A percentile compares a stretch with the other conserved stretches of the same genome.
phyloP scores from a whole-genome alignment of 805 yeast genomes.

The Lipomyces spencermartinsiae region DNA sequence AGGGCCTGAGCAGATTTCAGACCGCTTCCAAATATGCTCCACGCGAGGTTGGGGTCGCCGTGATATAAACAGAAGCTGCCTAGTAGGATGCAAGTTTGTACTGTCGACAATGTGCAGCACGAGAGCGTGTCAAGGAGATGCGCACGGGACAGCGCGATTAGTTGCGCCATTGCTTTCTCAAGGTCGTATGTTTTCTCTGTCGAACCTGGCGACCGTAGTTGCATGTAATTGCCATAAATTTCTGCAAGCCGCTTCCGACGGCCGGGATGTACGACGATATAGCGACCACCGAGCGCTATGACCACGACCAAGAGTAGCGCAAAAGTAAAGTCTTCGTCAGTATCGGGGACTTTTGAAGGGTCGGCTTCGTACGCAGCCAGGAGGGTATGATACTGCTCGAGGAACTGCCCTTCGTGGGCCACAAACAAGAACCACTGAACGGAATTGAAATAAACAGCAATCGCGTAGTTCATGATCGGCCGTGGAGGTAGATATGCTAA shows the following conservation, averaged over 20 bases:
- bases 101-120: constrained; percentile 25
- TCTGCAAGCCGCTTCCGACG: constrained; percentile 17
- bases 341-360: constrained; percentile 22
- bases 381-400: constrained; percentile 15
- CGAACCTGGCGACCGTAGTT: neutral
- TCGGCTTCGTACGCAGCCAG: constrained; percentile 17
- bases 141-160: constrained; percentile 18
- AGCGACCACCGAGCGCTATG: constrained; percentile 21
- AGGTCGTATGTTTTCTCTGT: constrained; percentile 11
- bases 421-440: constrained; percentile 31
- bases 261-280: constrained; percentile 20
- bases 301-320: constrained; percentile 21
- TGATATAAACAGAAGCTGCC: constrained; percentile 21
- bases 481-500: constrained; percentile 28
- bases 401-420: constrained; percentile 24
- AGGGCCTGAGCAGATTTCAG: constrained; percentile 23
- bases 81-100: constrained; percentile 28
- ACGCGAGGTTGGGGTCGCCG: constrained; percentile 27
- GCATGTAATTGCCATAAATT: constrained; percentile 8
- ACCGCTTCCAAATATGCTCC: constrained; percentile 28
- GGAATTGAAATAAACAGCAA: constrained; percentile 27
- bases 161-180: constrained; percentile 16
- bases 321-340: constrained; percentile 22
- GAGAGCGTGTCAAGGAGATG: constrained; percentile 27
- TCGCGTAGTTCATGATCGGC: constrained; percentile 23